These are phyloP conservation scores for Fusarium redolens DNA, from an alignment of 2,329 filamentous ascomycete genomes.

Conservation along the genomic window DNA sequence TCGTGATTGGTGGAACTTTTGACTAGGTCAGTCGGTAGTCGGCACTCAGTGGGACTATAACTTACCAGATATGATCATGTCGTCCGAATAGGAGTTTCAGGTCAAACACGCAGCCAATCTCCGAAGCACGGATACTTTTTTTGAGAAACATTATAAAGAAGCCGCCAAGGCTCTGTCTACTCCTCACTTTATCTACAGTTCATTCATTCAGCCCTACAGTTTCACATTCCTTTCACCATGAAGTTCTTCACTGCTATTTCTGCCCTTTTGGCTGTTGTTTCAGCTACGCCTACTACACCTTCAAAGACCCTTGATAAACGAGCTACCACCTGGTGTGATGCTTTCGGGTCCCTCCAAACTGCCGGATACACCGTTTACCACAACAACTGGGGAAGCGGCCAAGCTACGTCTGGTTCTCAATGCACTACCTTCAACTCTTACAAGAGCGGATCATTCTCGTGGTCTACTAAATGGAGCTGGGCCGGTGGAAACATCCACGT, in stretches of 20 bases:
- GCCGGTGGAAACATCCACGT: conserved; percentile 52
- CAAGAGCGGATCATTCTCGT: conserved; percentile 50
- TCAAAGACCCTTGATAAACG: conserved; percentile 49
- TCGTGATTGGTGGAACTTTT: conserved; percentile 23
- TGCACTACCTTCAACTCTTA: conserved; percentile 55
- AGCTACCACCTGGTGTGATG: conserved; percentile 51
- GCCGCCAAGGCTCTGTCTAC: conserved; percentile 1
- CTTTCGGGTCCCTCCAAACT: conserved; percentile 51
- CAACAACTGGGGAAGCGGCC: conserved; percentile 60
- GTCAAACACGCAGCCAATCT: conserved; percentile 11
- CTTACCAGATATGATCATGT: conserved; percentile 21
- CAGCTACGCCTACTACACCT: conserved; percentile 43
- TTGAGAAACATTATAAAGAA: conserved; percentile 1
- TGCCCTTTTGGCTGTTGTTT: conserved; percentile 45
- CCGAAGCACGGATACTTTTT: neutral
- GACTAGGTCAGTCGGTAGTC: conserved; percentile 13
- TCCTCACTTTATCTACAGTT: neutral
- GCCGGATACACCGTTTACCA: conserved; percentile 63
- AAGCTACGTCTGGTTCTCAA: conserved; percentile 53
- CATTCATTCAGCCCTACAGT: neutral
- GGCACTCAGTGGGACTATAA: conserved; percentile 24
- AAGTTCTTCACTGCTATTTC: conserved; percentile 41
- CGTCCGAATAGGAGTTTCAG: conserved; percentile 24
- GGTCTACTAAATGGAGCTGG: conserved; percentile 58
- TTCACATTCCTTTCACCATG: conserved; percentile 27